phyloP scores from a whole-genome alignment of 495 filamentous ascomycete genomes.

The Cairneyella variabilis region DNA sequence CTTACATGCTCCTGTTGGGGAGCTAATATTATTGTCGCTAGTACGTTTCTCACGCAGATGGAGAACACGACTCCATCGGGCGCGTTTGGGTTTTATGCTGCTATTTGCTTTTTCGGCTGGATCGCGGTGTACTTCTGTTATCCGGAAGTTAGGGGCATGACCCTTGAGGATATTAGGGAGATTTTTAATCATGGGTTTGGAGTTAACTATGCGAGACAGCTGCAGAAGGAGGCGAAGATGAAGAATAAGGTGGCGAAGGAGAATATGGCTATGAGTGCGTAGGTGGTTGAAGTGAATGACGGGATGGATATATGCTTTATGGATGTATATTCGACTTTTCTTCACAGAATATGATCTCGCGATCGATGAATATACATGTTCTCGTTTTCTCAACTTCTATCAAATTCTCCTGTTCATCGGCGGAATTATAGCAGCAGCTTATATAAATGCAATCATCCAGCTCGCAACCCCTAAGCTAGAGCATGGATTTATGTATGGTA shows the following conservation, averaged over 20 bases:
- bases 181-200: slow-evolving; percentile 46
- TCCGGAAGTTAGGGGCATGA: slow-evolving; percentile 45
- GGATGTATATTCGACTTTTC: too few species aligned
- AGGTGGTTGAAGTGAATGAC: too few species aligned
- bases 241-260: slow-evolving; percentile 4
- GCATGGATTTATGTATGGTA: too few species aligned
- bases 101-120: slow-evolving; percentile 43
- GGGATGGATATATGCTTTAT: too few species aligned
- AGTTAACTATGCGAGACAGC: slow-evolving; percentile 35
- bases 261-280: too few species aligned
- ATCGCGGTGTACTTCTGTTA: slow-evolving; percentile 46
- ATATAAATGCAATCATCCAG: too few species aligned
- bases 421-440: too few species aligned
- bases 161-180: slow-evolving; percentile 46
- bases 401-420: too few species aligned
- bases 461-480: too few species aligned
- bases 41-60: slow-evolving; percentile 49
- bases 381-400: too few species aligned
- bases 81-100: slow-evolving; percentile 50
- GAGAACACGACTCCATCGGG: slow-evolving; percentile 43
- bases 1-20: slow-evolving; percentile 47
- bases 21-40: slow-evolving; percentile 48
- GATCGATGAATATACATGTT: too few species aligned
- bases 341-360: too few species aligned
- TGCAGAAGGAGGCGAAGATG: slow-evolving; percentile 32